Evolutionary conservation across 345 rosid species (phyloP).

Genomic region (Litchi chinensis): DNA sequence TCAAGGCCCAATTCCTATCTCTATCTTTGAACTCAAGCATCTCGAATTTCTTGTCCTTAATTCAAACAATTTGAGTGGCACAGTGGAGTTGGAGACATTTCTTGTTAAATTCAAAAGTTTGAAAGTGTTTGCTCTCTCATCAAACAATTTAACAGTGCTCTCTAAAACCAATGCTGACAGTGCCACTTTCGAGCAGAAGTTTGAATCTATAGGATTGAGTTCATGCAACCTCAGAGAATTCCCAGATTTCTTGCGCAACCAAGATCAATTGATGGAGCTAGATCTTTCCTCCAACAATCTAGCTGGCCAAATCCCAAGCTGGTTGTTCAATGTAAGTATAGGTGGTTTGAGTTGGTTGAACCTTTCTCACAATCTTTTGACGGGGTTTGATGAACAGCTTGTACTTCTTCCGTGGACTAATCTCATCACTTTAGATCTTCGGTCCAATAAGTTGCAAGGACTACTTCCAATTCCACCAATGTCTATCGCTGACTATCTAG

Average conservation of each 20-base stretch:
- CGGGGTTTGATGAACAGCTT: conserved; percentile 8
- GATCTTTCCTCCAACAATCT: conserved; percentile 27
- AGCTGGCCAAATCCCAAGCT: conserved; percentile 5
- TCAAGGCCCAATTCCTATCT: conserved; percentile 24
- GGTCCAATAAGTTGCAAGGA: neutral
- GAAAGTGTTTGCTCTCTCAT: neutral
- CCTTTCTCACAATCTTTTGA: conserved; percentile 4
- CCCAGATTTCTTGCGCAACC: conserved; percentile 24
- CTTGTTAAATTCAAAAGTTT: neutral
- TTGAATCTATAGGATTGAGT: neutral
- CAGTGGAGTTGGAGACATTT: conserved; percentile 4
- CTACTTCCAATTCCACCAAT: conserved; percentile 21
- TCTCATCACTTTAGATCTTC: neutral
- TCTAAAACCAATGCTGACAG: neutral
- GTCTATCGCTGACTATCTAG: accelerated
- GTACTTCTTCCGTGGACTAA: neutral
- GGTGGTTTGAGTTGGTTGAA: neutral
- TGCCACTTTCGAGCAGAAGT: neutral
- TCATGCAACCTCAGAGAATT: neutral
- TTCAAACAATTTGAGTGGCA: conserved; percentile 22
- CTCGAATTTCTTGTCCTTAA: neutral
- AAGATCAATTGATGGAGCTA: neutral
- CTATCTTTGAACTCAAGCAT: neutral
- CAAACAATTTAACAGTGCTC: conserved; percentile 9
- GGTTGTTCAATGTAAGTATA: neutral